Conservation (phyloP, 352 stramenopile species). For the Thalassiosira mediterranea region DNA sequence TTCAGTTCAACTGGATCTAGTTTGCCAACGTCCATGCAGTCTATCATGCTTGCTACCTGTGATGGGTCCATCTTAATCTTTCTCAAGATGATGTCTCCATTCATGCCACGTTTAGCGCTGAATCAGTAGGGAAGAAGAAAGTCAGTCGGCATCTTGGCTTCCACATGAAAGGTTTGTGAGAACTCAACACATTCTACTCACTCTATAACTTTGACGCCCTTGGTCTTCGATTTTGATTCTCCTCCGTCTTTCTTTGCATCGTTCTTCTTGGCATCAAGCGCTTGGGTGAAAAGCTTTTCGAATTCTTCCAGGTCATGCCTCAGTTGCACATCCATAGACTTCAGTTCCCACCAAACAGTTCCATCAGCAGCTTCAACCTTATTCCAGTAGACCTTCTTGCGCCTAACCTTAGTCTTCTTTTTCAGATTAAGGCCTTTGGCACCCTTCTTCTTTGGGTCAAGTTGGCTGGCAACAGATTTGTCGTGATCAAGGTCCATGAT, state of each 20-base stretch:
- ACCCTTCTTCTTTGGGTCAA: constrained; percentile 42
- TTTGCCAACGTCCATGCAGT: constrained; percentile 65
- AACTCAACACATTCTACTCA: too few species aligned
- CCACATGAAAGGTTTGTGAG: too few species aligned
- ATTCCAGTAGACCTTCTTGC: constrained; percentile 84
- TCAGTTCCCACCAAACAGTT: constrained; percentile 86
- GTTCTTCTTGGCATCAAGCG: constrained; percentile 56
- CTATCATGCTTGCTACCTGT: constrained; percentile 84
- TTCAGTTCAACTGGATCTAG: constrained; percentile 79
- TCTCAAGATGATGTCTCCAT: constrained; percentile 93
- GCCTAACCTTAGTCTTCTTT: constrained; percentile 51
- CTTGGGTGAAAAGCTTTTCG: constrained; percentile 74
- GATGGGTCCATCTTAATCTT: constrained; percentile 91
- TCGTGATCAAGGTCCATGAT: constrained; percentile 80
- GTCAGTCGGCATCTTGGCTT: too few species aligned
- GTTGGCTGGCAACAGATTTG: constrained; percentile 53
- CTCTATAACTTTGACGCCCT: constrained; percentile 85
- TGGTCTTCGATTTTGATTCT: constrained; percentile 44
- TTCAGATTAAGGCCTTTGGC: constrained; percentile 23
- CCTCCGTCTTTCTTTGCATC: constrained; percentile 32
- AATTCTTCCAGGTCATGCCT: constrained; percentile 75
- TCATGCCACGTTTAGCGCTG: constrained; percentile 92
- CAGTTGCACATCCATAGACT: constrained; percentile 56
- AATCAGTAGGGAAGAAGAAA: background rate
- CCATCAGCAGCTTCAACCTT: constrained; percentile 75